Evolutionary conservation across 257 asterid species (phyloP), one percentile per base, ranked within the genome.

Genomic region (Gentiana straminea): DNA sequence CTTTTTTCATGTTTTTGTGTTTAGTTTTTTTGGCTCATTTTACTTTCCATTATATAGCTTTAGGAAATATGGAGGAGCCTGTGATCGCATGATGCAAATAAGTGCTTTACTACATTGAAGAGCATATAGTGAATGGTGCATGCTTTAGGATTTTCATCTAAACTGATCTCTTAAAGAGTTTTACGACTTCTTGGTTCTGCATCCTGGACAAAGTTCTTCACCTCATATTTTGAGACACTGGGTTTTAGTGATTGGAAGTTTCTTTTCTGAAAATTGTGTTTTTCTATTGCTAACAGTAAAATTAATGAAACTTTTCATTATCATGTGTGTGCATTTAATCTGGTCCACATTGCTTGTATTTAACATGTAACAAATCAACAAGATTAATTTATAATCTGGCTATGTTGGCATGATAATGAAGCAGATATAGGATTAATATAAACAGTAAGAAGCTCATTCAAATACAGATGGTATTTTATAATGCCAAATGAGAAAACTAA

Each of bases 1-100:
- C 13, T 59, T 61, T 65, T 59, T 77, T 64, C 52, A 9, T 48
- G 67, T 63, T 67, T 54, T 68, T 51, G 64, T n/a, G 36, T 38
- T 62, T 64, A 60, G 51, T 63, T 64, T 57, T 64, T 43, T 51
- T 57, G 24, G 54, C 48, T 54, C 44, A 61, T 51, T 63, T 61
- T 8, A 55, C 46, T 2, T 41, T 41, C 46, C 46, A 41, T 5
- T 59, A 51, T 54, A 58, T 62, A 55, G 50, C 36, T 63, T 59
- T 54, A 34, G 62, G 34, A 52, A n/a, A 37, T 7, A 2, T 35
- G 37, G 51, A 8, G 24, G 59, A 54, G 57, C 37, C 13, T 12
- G 48, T 56, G 38, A 45, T 34, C 65, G 34, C 56, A 53, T 43
- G 8, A 46, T 15, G 49, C 52, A 12, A 62, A 59, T 55, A 59